Evolutionary conservation across 164 flowering plant genomes (phyloP).

Genomic region (Chimonanthus praecox): DNA sequence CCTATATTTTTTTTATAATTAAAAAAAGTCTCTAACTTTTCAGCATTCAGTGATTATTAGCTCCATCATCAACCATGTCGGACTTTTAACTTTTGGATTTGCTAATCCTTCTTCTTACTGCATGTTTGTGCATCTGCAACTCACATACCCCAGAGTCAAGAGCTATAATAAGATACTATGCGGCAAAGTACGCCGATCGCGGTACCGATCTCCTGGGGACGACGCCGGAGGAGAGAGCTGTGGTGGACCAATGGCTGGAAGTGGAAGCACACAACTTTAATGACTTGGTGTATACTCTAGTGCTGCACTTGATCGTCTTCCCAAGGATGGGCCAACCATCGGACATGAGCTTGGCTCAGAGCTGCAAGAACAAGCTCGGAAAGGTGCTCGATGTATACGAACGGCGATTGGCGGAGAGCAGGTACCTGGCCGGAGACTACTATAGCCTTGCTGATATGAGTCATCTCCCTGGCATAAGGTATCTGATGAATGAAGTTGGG

Average conservation of each 20-base stretch:
- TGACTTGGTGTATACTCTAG: slow-evolving; percentile 36
- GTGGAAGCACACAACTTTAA: slow-evolving; percentile 73
- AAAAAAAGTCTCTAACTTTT: too few species aligned
- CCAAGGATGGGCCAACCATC: slow-evolving; percentile 39
- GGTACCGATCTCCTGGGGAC: slow-evolving; percentile 49
- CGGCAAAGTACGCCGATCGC: slow-evolving; percentile 42
- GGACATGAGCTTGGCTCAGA: slow-evolving; percentile 32
- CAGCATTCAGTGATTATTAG: too few species aligned
- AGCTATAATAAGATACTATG: slow-evolving; percentile 69
- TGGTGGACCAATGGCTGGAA: slow-evolving; percentile 82
- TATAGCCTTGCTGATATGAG: slow-evolving; percentile 60
- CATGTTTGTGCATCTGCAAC: neutral
- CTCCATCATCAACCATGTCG: too few species aligned
- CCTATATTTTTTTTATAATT: too few species aligned
- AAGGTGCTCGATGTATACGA: slow-evolving; percentile 64
- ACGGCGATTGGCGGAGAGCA: slow-evolving; percentile 35
- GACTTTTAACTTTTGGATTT: too few species aligned
- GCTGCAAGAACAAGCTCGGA: slow-evolving; percentile 40
- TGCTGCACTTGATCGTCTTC: slow-evolving; percentile 42
- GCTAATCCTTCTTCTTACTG: too few species aligned
- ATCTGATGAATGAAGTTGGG: slow-evolving; percentile 34
- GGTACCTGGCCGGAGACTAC: slow-evolving; percentile 49
- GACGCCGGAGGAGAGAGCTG: slow-evolving; percentile 53
- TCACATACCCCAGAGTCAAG: slow-evolving; percentile 46
- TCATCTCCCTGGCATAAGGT: slow-evolving; percentile 46